Evolutionary conservation across 129 eudicot species (phyloP).

Genomic region (Daucus carota): DH1_v3.0 NC_030386.2:26593001-26593500

Average conservation of each 20-base stretch:
- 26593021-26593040: neutral
- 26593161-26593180: neutral
- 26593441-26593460: no score
- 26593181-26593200: constrained; percentile 36
- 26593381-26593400: no score
- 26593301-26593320: no score
- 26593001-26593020: neutral
- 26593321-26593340: no score
- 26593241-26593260: constrained; percentile 48
- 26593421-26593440: no score
- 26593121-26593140: neutral
- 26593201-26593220: constrained; percentile 39
- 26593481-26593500: no score
- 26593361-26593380: no score
- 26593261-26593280: constrained; percentile 64
- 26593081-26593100: neutral
- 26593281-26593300: constrained; percentile 80
- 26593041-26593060: neutral
- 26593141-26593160: neutral
- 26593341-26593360: no score
- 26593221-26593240: constrained; percentile 46
- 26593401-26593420: no score
- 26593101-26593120: neutral
- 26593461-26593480: no score
- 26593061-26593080: neutral